Base-by-base conservation (phyloP, 169 alveolate genomes). In the Eimeria necatrix region DNA sequence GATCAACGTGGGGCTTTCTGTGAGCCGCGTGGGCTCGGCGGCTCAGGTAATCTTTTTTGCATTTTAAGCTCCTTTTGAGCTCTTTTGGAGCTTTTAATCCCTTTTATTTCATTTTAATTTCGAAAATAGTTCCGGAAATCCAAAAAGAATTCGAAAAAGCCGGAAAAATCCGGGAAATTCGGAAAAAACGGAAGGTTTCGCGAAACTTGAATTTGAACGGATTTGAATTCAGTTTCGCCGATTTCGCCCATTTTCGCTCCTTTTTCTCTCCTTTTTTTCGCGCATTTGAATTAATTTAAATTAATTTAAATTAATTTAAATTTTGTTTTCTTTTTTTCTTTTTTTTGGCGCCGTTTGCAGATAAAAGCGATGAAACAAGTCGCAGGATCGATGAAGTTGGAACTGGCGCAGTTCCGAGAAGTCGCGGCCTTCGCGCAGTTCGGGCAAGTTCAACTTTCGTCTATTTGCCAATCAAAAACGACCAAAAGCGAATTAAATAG, bases 1-100 rank as follows among this genome's bases (percentile, higher is more conserved):
- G 52, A 98, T 99, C 91, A 98, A 99, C 96, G 99, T 99, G 91
- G 99, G 99, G 91, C 98, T 99, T 46, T 99, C 99, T 70, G 99
- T 99, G 89, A 97, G 99, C 53, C 98, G 99, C 78, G 99, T 99
- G 94, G 99, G 99, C 74, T 98, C 99, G 51, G 99, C 99, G 46
- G 99, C 99, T 52, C 99, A 98, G 95, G 97, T 97, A 83, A 98
- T 32, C 41, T 2, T 32, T 32, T 32, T 32, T 32, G 41, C 41
- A 32, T 32, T 98, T 96, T 98, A 99, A 49, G 22, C 8, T 3
- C 52, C 41, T 32, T 32, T 32, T 32, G 41, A 32, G 41, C 41
- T 32, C 41, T 32, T 32, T 32, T 32, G 2, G 2, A 2, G 41
- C 41, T 32, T 32, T 32, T 32, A 0, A 0, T 32, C 0, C 0